phyloP scores from a whole-genome alignment of 2,329 filamentous ascomycete genomes.

The Plenodomus tracheiphilus region DNA sequence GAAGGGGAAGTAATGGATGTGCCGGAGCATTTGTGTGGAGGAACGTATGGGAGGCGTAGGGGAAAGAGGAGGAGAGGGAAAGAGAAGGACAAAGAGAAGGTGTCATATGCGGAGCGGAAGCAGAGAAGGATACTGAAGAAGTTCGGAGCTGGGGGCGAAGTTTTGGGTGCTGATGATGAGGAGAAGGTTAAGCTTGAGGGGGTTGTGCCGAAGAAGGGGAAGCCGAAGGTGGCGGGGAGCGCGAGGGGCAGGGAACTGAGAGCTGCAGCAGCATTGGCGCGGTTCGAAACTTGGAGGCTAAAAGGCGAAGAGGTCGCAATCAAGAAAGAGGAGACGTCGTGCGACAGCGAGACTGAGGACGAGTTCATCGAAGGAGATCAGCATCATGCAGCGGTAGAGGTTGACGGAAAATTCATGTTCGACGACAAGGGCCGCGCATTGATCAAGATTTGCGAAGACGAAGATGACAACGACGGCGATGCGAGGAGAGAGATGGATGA shows the following conservation, averaged over 20 bases:
- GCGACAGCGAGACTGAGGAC: constrained; percentile 42
- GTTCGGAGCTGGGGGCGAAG: constrained; percentile 71
- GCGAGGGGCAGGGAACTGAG: constrained; percentile 74
- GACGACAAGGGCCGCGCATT: constrained; percentile 68
- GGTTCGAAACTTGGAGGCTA: constrained; percentile 61
- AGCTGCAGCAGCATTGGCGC: constrained; percentile 74
- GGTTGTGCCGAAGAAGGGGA: constrained; percentile 63
- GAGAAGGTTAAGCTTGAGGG: constrained; percentile 68
- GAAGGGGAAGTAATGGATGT: constrained; percentile 32
- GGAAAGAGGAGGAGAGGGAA: constrained; percentile 56
- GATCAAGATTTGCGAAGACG: constrained; percentile 75
- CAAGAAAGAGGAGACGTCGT: constrained; percentile 40
- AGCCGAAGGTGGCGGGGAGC: constrained; percentile 75
- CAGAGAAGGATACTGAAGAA: constrained; percentile 73
- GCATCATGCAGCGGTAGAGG: constrained; percentile 61
- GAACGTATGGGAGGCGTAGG: constrained; percentile 66
- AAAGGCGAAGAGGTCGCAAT: constrained; percentile 49
- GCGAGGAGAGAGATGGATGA: constrained; percentile 66
- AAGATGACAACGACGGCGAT: constrained; percentile 51
- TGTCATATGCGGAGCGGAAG: constrained; percentile 73
- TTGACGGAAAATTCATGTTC: constrained; percentile 65
- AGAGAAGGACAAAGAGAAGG: constrained; percentile 49
- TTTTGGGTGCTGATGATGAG: constrained; percentile 70
- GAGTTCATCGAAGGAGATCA: constrained; percentile 41
- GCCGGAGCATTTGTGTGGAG: constrained; percentile 73